phyloP scores from a whole-genome alignment of 345 rosid species.

The Hirschfeldia incana region DNA sequence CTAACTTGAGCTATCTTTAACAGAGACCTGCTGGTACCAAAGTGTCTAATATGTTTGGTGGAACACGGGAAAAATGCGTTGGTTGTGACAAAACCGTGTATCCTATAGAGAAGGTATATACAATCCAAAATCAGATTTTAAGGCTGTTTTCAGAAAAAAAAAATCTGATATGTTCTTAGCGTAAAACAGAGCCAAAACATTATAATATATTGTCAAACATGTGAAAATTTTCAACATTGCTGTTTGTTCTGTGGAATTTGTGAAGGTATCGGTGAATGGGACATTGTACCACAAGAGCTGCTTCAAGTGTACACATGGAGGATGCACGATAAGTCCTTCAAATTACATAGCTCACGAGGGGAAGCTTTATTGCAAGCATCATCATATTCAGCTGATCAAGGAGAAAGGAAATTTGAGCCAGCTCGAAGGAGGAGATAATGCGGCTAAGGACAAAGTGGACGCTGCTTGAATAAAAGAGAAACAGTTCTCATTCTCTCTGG shows the following conservation, averaged over 20 bases:
- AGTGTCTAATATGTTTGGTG: conserved; percentile 87
- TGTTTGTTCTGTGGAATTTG: neutral
- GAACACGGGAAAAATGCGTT: conserved; percentile 89
- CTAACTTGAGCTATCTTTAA: conserved; percentile 32
- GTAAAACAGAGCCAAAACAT: neutral
- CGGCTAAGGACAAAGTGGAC: conserved; percentile 40
- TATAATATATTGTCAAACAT: no score
- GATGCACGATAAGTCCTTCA: conserved; percentile 89
- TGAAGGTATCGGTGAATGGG: conserved; percentile 91
- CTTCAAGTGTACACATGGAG: conserved; percentile 99
- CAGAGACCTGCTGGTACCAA: conserved; percentile 81
- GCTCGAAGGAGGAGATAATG: conserved; percentile 71
- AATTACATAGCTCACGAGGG: conserved; percentile 97
- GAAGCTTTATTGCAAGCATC: conserved; percentile 94
- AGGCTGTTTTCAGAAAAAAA: no score
- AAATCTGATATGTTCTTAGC: neutral
- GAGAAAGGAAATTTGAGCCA: conserved; percentile 97
- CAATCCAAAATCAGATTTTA: neutral
- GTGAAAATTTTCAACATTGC: neutral
- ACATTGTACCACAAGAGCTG: conserved; percentile 95
- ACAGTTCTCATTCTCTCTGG: neutral
- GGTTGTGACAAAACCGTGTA: conserved; percentile 84
- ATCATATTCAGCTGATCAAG: conserved; percentile 87
- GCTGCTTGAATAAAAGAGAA: conserved; percentile 17
- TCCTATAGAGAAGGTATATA: conserved; percentile 92